phyloP scores from a whole-genome alignment of 306 rosid genomes.

The Malus sieversii region DNA sequence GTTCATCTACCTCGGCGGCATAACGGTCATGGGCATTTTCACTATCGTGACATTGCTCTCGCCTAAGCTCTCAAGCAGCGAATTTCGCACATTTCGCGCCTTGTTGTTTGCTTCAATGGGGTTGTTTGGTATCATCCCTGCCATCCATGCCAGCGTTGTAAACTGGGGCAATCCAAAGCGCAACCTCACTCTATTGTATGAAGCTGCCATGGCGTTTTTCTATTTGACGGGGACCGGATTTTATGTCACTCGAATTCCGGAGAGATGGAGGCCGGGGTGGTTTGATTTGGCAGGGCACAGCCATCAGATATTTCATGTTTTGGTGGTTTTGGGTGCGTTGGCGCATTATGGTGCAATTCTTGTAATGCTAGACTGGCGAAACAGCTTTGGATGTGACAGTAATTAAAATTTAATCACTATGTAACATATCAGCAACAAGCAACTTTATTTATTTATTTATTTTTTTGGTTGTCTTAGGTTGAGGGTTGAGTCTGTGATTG shows the following conservation, averaged over 20 bases:
- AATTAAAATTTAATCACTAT: background rate
- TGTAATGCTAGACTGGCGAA: constrained; percentile 73
- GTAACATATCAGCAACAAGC: background rate
- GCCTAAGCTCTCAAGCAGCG: constrained; percentile 41
- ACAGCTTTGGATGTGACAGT: constrained; percentile 42
- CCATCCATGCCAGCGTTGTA: constrained; percentile 59
- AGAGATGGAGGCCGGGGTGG: constrained; percentile 84
- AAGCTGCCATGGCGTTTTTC: constrained; percentile 65
- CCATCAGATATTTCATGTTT: constrained; percentile 79
- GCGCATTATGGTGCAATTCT: constrained; percentile 82
- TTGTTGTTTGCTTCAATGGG: constrained; percentile 87
- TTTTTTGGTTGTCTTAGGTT: background rate
- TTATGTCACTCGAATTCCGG: constrained; percentile 74
- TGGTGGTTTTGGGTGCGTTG: constrained; percentile 78
- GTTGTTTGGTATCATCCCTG: constrained; percentile 76
- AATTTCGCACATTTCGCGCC: constrained; percentile 60
- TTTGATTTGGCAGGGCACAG: constrained; percentile 93
- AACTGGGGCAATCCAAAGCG: constrained; percentile 80
- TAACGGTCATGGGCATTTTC: constrained; percentile 75
- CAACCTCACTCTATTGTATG: constrained; percentile 53
- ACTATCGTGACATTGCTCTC: constrained; percentile 64
- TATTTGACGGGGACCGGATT: constrained; percentile 64
- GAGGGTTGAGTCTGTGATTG: background rate
- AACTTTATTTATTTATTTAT: background rate
- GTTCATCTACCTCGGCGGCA: constrained; percentile 64